phyloP scores from a whole-genome alignment of 1,284 basidiomycete species.

The Caloboletus firmus region DNA sequence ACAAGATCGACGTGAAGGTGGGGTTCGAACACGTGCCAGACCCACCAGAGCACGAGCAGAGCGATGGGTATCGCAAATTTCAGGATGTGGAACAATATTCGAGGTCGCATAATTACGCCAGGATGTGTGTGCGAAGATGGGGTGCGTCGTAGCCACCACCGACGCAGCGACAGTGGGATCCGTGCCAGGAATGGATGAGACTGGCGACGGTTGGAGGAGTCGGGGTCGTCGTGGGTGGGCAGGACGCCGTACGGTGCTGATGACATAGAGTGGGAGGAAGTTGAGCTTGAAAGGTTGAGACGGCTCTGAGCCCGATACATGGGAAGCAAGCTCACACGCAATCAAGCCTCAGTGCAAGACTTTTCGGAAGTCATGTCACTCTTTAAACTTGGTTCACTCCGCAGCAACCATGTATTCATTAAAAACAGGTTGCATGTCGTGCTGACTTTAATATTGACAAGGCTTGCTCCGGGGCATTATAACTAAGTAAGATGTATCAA shows the following conservation, averaged over 20 bases:
- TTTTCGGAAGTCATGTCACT: no score
- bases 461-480: no score
- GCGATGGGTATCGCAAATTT: conserved; percentile 34
- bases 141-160: conserved; percentile 10
- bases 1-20: conserved; percentile 83
- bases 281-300: not conserved
- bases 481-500: no score
- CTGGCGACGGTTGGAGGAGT: conserved; percentile 1
- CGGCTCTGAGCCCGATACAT: not conserved
- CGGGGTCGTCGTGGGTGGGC: conserved; percentile 16
- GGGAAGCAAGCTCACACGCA: not conserved
- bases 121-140: not conserved
- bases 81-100: conserved; percentile 23
- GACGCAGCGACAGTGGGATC: not conserved
- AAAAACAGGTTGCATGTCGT: no score
- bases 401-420: no score
- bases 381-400: no score
- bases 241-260: conserved; percentile 12
- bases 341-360: no score
- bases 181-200: not conserved
- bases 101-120: conserved; percentile 15
- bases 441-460: no score
- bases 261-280: conserved; percentile 10
- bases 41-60: conserved; percentile 34
- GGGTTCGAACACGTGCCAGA: conserved; percentile 58